phyloP scores from a whole-genome alignment of 2,329 filamentous ascomycete species.

The Fusarium coffeatum region DNA sequence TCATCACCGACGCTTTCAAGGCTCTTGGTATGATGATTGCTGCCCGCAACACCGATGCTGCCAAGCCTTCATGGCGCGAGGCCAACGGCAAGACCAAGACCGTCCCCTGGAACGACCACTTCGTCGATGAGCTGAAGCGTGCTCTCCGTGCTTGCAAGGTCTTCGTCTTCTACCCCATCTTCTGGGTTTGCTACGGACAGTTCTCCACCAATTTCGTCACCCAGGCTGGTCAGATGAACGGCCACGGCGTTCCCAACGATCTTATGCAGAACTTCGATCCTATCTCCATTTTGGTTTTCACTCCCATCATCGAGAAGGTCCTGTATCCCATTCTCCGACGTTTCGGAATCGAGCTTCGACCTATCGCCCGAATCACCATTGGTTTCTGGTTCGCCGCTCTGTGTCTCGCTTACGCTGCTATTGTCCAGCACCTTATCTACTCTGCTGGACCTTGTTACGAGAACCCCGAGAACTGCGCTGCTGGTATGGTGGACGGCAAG shows the following conservation, averaged over 20 bases:
- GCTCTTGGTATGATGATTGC: conserved; percentile 55
- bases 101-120: conserved; percentile 74
- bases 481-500: conserved; percentile 47
- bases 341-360: conserved; percentile 69
- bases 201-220: conserved; percentile 75
- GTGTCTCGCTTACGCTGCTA: conserved; percentile 68
- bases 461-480: conserved; percentile 54
- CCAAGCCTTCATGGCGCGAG: conserved; percentile 74
- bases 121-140: conserved; percentile 78
- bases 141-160: conserved; percentile 75
- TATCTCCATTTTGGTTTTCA: conserved; percentile 74
- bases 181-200: conserved; percentile 76
- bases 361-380: conserved; percentile 73
- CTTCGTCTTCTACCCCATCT: conserved; percentile 74
- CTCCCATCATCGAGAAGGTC: conserved; percentile 70
- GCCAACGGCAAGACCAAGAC: conserved; percentile 58
- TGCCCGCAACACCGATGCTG: conserved; percentile 64
- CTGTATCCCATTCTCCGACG: conserved; percentile 72
- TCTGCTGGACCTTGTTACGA: conserved; percentile 62
- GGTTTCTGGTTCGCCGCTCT: conserved; percentile 68
- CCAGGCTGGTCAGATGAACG: conserved; percentile 67
- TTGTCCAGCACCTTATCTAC: conserved; percentile 72
- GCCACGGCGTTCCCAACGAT: conserved; percentile 76
- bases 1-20: conserved; percentile 74
- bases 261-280: conserved; percentile 76